Percentiles rank a stretch among this genome's conserved stretches.
phyloP scores from a whole-genome alignment of 805 yeast genomes.

The Saturnispora diversa region DNA sequence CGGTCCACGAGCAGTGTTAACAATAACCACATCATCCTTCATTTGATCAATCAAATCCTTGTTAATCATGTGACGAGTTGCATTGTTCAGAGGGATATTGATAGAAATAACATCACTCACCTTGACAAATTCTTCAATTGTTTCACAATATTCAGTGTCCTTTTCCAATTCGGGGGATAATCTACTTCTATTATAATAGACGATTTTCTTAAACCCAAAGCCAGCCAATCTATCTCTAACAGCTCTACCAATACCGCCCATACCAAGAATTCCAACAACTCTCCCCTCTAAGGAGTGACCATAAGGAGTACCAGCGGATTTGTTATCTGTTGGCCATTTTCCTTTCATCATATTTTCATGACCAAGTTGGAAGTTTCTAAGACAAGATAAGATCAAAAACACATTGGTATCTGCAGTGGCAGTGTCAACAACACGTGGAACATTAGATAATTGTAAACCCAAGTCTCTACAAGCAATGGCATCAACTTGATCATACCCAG shows the following conservation, averaged over 20 bases:
- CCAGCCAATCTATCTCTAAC: conserved; percentile 64
- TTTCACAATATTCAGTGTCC: conserved; percentile 60
- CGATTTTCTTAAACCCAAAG: conserved; percentile 62
- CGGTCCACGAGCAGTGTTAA: conserved; percentile 90
- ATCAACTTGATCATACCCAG: conserved; percentile 51
- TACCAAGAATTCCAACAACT: conserved; percentile 71
- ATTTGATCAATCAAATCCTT: conserved; percentile 52
- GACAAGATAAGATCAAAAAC: conserved; percentile 42
- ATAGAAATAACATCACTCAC: conserved; percentile 65
- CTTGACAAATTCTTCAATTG: conserved; percentile 54
- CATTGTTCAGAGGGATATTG: conserved; percentile 66
- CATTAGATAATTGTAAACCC: conserved; percentile 43
- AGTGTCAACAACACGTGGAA: conserved; percentile 44
- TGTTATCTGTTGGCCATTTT: conserved; percentile 44
- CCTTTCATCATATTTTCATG: conserved; percentile 47
- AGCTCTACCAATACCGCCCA: conserved; percentile 87
- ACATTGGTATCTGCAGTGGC: conserved; percentile 53
- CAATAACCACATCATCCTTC: conserved; percentile 71
- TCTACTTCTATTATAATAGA: conserved; percentile 64
- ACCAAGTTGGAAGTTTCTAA: conserved; percentile 55
- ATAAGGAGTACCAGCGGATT: conserved; percentile 45
- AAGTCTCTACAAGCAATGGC: conserved; percentile 32
- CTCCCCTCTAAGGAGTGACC: conserved; percentile 74
- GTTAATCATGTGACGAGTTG: conserved; percentile 64
- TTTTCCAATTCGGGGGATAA: conserved; percentile 54